These are phyloP conservation scores for Termitomyces eurrhizus DNA, from an alignment of 768 basidiomycete species.

Conservation along the genomic window DNA sequence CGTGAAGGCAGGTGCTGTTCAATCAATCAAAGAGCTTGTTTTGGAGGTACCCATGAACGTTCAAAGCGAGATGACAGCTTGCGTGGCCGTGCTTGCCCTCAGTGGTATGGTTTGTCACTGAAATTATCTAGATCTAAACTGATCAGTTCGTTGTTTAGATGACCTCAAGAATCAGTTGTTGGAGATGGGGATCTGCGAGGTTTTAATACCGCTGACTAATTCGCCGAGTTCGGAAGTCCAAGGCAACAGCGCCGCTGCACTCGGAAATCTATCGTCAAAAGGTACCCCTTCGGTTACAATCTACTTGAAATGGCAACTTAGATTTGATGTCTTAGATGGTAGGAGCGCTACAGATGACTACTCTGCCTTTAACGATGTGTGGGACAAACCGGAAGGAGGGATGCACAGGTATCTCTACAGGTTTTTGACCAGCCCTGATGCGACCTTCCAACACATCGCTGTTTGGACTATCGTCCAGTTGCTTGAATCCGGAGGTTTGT, in stretches of 20 bases:
- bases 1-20: constrained; percentile 95
- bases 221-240: constrained; percentile 97
- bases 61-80: constrained; percentile 99
- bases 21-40: constrained; percentile 95
- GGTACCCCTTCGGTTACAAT: constrained; percentile 39
- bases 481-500: constrained; percentile 85
- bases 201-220: constrained; percentile 93
- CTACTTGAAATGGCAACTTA: constrained; percentile 2
- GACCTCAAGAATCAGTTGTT: constrained; percentile 94
- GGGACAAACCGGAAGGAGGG: constrained; percentile 97
- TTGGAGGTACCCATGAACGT: constrained; percentile 94
- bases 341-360: constrained; percentile 82
- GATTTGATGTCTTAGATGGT: constrained; percentile 50
- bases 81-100: constrained; percentile 92
- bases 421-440: constrained; percentile 90
- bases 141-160: constrained; percentile 47
- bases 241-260: constrained; percentile 95
- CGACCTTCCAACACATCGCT: constrained; percentile 99
- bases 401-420: constrained; percentile 93
- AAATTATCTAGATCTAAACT: constrained; percentile 1
- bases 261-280: constrained; percentile 97
- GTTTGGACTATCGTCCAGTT: constrained; percentile 99
- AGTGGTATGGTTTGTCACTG: constrained; percentile 61
- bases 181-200: constrained; percentile 98
- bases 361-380: constrained; percentile 94